Base-by-base conservation (phyloP, 192 early-diverging fungal genomes). In the Coemansia sp. region DNA sequence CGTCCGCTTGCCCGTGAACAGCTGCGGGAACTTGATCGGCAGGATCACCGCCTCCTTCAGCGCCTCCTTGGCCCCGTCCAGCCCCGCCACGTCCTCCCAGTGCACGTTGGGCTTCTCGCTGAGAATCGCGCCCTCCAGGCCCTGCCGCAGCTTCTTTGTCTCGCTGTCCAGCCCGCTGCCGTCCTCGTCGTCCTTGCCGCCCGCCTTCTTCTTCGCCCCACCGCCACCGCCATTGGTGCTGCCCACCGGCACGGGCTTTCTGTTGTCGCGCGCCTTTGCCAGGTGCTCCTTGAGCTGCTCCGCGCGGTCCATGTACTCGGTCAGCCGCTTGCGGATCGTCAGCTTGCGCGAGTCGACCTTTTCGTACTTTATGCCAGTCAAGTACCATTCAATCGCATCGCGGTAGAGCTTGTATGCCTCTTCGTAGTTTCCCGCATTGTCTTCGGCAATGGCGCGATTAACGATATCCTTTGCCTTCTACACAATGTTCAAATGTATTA, bases 41-140 rank as follows among this genome's bases (percentile, higher is more conserved):
- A 99, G 80, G 75, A 99, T 99, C 12, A 99, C 97, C 3, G 97
- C 97, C 83, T 99, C 97, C 80, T 99, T 97, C 40, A 99, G 84
- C 22, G 96, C 92, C 76, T 97, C 95, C 82, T 98, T 99, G 40
- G 96, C 96, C 6, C 86, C 90, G 57, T 98, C 96, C 79, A 99
- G 79, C 43, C 97, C 97, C 16, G 97, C 97, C 24, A 99, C 94
- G 76, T 99, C 97, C 7, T 94, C 91, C 97, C 97, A 99, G 64
- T 88, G 91, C 43, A 99, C 91, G 77, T 98, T 97, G 38, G 97
- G 97, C 68, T 97, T 99, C 72, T 99, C 96, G 65, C 89, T 91
- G 68, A 99, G 74, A 71, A 99, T 97, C 3, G 95, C 97, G 11
- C 92, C 85, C 66, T 86, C 87, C 52, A 90, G 75, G 22, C 85